Evolutionary conservation across 768 basidiomycete genomes (phyloP).

Genomic region (Hericium alpestre): DNA sequence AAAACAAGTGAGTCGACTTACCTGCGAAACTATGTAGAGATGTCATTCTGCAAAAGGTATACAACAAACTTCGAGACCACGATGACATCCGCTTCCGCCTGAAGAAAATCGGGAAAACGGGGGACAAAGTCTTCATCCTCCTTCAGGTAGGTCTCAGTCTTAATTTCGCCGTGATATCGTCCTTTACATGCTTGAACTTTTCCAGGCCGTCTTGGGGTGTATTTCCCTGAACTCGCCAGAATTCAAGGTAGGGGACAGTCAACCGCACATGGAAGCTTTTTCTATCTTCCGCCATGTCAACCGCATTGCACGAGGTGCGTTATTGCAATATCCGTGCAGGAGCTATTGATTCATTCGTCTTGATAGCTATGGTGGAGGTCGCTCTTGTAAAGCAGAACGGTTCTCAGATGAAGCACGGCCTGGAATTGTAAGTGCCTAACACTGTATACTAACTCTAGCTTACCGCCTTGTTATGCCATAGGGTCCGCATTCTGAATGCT

Average conservation of each 20-base stretch:
- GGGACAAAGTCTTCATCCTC: constrained; percentile 73
- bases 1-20: constrained; percentile 39
- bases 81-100: constrained; percentile 73
- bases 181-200: constrained; percentile 1
- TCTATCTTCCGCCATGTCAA: constrained; percentile 64
- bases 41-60: constrained; percentile 24
- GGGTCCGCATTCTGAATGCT: constrained; percentile 66
- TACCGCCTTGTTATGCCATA: constrained; percentile 17
- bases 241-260: constrained; percentile 61
- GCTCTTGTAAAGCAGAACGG: constrained; percentile 58
- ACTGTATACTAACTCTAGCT: neutral
- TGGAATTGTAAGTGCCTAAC: constrained; percentile 52
- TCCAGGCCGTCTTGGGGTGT: constrained; percentile 60
- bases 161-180: neutral
- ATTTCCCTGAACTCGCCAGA: constrained; percentile 61
- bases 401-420: constrained; percentile 53
- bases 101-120: constrained; percentile 56
- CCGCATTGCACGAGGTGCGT: constrained; percentile 65
- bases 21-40: neutral
- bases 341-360: neutral
- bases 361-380: constrained; percentile 66
- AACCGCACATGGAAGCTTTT: constrained; percentile 60
- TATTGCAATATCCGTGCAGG: neutral
- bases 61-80: constrained; percentile 59
- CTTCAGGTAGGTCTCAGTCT: constrained; percentile 46